Evolutionary conservation across 495 filamentous ascomycete genomes (phyloP).

Genomic region (Podospora fimiseda): DNA sequence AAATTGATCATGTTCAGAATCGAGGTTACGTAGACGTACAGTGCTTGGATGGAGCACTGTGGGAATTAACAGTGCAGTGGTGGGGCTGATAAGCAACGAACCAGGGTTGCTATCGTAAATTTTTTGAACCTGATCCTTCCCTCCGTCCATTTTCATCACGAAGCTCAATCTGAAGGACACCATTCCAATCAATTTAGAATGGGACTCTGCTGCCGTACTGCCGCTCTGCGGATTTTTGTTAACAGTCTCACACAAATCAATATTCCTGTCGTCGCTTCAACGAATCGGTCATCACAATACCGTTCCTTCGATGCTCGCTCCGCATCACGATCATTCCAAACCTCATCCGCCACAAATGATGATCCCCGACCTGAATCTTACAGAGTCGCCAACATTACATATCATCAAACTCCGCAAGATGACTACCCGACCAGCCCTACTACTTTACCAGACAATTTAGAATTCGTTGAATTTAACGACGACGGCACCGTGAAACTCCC

Average conservation of each 20-base stretch:
- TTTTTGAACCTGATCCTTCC: neutral
- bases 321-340: conserved; percentile 9
- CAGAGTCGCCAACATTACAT: neutral
- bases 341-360: conserved; percentile 7
- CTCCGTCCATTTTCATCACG: neutral
- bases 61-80: too few relatives aligned
- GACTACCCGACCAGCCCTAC: neutral
- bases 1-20: too few relatives aligned
- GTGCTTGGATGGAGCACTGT: too few relatives aligned
- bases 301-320: neutral
- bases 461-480: neutral
- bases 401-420: neutral
- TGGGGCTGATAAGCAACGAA: too few relatives aligned
- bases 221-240: conserved; percentile 43
- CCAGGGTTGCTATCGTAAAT: too few relatives aligned
- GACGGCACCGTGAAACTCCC: neutral
- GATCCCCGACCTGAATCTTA: neutral
- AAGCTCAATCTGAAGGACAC: neutral
- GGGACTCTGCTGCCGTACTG: conserved; percentile 43
- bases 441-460: neutral
- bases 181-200: conserved; percentile 26
- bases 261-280: conserved; percentile 14
- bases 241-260: conserved; percentile 41
- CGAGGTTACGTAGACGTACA: too few relatives aligned
- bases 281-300: conserved; percentile 6